These are phyloP conservation scores for Eucalyptus albens DNA, from an alignment of 345 rosid species.

Conservation along the genomic window DNA sequence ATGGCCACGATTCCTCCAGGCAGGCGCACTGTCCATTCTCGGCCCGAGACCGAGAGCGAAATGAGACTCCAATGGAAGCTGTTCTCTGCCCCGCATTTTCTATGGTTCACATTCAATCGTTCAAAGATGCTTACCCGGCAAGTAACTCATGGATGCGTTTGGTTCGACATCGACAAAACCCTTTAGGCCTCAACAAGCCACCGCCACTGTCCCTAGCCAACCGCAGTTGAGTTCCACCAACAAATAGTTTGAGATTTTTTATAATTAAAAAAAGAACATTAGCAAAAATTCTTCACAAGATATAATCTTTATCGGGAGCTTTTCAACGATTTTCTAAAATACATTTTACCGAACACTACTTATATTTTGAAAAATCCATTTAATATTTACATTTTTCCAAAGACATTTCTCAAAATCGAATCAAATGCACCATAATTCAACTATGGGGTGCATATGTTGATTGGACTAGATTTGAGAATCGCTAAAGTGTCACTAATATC, in stretches of 20 bases:
- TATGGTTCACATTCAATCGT: not conserved
- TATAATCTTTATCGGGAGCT: too few relatives aligned
- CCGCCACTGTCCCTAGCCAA: fast-evolving
- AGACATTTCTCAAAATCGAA: too few relatives aligned
- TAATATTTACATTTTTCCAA: too few relatives aligned
- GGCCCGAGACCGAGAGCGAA: not conserved
- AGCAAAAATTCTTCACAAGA: fast-evolving
- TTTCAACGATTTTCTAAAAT: too few relatives aligned
- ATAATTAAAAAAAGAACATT: too few relatives aligned
- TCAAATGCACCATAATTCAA: not conserved
- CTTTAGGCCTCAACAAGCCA: too few relatives aligned
- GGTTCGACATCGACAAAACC: too few relatives aligned
- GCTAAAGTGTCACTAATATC: not conserved
- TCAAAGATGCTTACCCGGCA: not conserved
- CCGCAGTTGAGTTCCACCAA: fast-evolving
- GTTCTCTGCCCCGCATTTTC: not conserved
- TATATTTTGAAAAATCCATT: fast-evolving
- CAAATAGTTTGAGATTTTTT: too few relatives aligned
- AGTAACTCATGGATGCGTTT: not conserved
- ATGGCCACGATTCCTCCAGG: not conserved
- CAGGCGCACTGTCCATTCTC: not conserved
- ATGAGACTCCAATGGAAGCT: not conserved
- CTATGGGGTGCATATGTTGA: not conserved
- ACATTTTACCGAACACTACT: too few relatives aligned
- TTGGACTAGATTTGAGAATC: not conserved